Evolutionary conservation across 768 basidiomycete species (phyloP).

Genomic region (Royoungia palumana): DNA sequence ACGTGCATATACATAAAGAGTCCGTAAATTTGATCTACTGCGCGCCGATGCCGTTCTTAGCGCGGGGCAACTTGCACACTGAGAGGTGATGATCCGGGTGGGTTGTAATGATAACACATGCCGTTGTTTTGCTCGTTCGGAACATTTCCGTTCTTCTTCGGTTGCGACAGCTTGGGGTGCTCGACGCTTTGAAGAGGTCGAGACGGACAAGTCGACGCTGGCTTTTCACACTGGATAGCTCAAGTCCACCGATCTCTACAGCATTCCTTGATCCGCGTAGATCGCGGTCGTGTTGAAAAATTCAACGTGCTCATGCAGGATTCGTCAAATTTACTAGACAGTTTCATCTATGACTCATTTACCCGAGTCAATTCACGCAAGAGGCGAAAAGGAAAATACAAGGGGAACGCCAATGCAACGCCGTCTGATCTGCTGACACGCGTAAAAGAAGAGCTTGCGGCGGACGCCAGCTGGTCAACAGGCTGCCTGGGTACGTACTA

Average conservation of each 20-base stretch:
- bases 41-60: neutral
- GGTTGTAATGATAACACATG: neutral
- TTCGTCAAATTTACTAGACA: constrained; percentile 1
- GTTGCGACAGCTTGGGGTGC: neutral
- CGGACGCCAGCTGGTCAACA: constrained; percentile 50
- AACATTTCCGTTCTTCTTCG: constrained; percentile 12
- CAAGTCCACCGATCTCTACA: neutral
- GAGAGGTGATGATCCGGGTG: neutral
- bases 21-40: neutral
- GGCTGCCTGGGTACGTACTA: constrained; percentile 51
- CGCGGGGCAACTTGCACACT: neutral
- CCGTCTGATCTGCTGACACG: constrained; percentile 40
- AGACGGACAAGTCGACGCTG: too few species aligned
- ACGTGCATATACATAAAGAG: too few species aligned
- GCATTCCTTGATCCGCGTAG: neutral
- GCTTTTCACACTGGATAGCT: too few species aligned
- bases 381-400: constrained; percentile 42
- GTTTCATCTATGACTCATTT: constrained; percentile 48
- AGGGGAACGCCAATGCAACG: constrained; percentile 29
- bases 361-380: constrained; percentile 48
- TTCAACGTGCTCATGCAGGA: constrained; percentile 13
- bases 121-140: constrained; percentile 4
- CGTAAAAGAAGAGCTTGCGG: constrained; percentile 42
- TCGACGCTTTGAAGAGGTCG: too few species aligned
- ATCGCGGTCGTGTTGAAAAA: neutral